A percentile compares a stretch with the other conserved stretches of the same genome.
Conservation (phyloP, 2,329 filamentous ascomycete species). For the Fonsecaea pugnacius region DNA sequence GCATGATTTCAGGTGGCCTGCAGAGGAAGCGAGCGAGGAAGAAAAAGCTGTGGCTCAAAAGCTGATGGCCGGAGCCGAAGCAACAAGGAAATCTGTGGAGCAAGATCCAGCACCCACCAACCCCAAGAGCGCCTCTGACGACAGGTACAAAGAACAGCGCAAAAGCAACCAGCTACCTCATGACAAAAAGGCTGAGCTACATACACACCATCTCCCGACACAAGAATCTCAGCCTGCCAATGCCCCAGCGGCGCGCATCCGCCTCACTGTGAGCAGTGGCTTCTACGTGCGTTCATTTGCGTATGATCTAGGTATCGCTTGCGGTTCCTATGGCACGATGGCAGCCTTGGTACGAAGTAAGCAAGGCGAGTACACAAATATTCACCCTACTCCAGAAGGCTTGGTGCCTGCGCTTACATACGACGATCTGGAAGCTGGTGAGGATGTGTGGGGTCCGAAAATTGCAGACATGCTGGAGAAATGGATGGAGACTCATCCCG, state of each 20-base stretch:
- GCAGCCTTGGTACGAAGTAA: slow-evolving; percentile 76
- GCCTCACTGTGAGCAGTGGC: slow-evolving; percentile 90
- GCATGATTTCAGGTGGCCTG: slow-evolving; percentile 79
- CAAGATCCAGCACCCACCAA: slow-evolving; percentile 4
- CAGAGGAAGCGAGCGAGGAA: slow-evolving; percentile 73
- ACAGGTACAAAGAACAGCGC: slow-evolving; percentile 24
- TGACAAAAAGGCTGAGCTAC: slow-evolving; percentile 36
- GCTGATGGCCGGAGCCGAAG: slow-evolving; percentile 51
- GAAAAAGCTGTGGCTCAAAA: slow-evolving; percentile 79
- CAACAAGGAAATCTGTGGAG: slow-evolving; percentile 22
- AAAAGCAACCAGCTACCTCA: slow-evolving; percentile 30
- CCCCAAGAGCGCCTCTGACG: slow-evolving; percentile 22
- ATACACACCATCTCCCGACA: slow-evolving; percentile 34
- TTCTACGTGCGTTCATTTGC: slow-evolving; percentile 96
- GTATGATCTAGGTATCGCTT: slow-evolving; percentile 83
- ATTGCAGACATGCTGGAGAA: slow-evolving; percentile 63
- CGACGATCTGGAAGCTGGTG: slow-evolving; percentile 73
- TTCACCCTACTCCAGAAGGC: slow-evolving; percentile 42
- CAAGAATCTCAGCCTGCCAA: slow-evolving; percentile 30
- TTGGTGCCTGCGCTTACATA: slow-evolving; percentile 72
- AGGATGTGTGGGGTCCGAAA: slow-evolving; percentile 80
- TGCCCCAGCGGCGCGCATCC: slow-evolving; percentile 76
- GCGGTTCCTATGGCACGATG: slow-evolving; percentile 85
- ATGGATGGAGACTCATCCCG: slow-evolving; percentile 52
- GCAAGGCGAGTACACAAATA: slow-evolving; percentile 71